phyloP scores from a whole-genome alignment of 2,329 filamentous ascomycete species.

The Lecanicillium sp. region DNA sequence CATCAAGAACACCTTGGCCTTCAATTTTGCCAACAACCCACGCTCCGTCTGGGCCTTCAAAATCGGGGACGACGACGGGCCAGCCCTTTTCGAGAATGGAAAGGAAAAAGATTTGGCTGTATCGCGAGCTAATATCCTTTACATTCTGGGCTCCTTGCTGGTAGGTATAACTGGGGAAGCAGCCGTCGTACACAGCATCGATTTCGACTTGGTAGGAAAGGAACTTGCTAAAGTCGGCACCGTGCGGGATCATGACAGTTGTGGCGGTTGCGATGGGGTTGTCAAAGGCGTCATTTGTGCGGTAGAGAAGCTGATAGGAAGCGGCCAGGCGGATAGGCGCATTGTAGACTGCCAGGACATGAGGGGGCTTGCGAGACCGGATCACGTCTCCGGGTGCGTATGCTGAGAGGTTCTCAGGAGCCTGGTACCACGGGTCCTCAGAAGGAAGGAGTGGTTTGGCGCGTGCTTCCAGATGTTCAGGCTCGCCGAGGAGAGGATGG shows the following conservation, averaged over 20 bases:
- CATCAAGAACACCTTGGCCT: neutral
- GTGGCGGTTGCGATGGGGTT: neutral
- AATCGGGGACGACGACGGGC: neutral
- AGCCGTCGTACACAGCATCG: neutral
- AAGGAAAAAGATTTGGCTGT: neutral
- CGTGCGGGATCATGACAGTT: neutral
- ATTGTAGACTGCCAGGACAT: neutral
- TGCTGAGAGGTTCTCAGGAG: neutral
- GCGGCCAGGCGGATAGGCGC: neutral
- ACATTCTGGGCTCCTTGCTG: neutral
- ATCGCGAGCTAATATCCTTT: neutral
- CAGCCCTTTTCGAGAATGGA: constrained; percentile 2
- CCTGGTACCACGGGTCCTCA: too few species aligned
- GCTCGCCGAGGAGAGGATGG: too few species aligned
- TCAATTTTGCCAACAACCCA: neutral
- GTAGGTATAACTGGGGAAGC: neutral
- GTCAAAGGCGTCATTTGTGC: neutral
- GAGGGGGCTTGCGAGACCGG: neutral
- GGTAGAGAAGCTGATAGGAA: neutral
- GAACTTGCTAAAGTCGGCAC: neutral
- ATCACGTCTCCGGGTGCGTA: too few species aligned
- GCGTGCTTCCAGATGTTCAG: too few species aligned
- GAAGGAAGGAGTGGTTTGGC: too few species aligned
- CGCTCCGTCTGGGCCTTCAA: neutral
- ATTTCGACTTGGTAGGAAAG: constrained; percentile 2